Conservation (phyloP, 2,329 filamentous ascomycete species). For the Botrytis sinoallii region DNA sequence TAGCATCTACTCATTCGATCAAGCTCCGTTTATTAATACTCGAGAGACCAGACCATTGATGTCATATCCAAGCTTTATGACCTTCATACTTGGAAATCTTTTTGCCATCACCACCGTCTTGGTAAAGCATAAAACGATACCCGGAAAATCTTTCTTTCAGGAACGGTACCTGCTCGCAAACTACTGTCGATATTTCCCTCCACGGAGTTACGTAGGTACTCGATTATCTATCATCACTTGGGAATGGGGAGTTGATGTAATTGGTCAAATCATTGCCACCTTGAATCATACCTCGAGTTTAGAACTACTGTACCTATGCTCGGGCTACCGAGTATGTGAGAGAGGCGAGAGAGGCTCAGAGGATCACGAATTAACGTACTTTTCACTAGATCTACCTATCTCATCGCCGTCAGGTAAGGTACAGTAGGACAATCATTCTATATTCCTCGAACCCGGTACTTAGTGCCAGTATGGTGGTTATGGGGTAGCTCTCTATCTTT, state of each 20-base stretch:
- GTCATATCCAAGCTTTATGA: neutral
- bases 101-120: neutral
- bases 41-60: neutral
- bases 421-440: neutral
- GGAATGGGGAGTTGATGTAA: neutral
- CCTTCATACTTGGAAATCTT: neutral
- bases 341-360: neutral
- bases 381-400: neutral
- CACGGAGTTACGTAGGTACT: neutral
- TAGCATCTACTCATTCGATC: neutral
- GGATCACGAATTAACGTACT: neutral
- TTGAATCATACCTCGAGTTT: neutral
- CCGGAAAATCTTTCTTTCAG: neutral
- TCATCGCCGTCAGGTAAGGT: neutral
- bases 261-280: neutral
- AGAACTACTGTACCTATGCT: neutral
- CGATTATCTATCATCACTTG: neutral
- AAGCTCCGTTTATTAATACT: neutral
- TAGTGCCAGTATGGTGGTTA: neutral
- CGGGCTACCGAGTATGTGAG: neutral
- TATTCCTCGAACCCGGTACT: neutral
- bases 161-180: neutral
- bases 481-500: neutral
- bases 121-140: neutral
- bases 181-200: neutral